Percentiles rank a stretch among this genome's conserved stretches.
Evolutionary conservation across 176 grass and related monocot species (phyloP).

Genomic region (Rhynchospora breviuscula): DNA sequence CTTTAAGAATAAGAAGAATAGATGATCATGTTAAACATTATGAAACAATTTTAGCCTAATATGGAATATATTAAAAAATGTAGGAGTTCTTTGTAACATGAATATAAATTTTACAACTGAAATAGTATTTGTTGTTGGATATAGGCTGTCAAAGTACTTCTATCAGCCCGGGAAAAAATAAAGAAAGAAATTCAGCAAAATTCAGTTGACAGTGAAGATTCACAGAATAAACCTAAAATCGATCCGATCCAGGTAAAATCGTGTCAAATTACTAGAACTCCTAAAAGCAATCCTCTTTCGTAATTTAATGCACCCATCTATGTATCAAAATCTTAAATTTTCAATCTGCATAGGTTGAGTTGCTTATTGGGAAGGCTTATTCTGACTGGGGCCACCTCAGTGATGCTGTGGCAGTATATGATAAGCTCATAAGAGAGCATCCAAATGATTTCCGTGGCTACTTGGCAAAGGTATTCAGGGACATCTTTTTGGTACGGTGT

Average conservation of each 20-base stretch:
- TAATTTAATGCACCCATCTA: background rate
- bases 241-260: conserved; percentile 73
- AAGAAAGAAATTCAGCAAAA: conserved; percentile 45
- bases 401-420: conserved; percentile 86
- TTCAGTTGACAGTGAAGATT: conserved; percentile 27
- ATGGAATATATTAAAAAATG: background rate
- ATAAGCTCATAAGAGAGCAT: conserved; percentile 74
- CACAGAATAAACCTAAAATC: conserved; percentile 44
- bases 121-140: conserved; percentile 13
- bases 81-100: background rate
- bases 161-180: conserved; percentile 59
- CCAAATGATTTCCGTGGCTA: conserved; percentile 92
- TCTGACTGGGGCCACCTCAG: conserved; percentile 80
- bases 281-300: background rate
- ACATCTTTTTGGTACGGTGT: background rate
- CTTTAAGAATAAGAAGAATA: too few species aligned
- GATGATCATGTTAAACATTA: background rate
- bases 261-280: background rate
- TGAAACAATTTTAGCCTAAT: background rate
- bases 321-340: background rate
- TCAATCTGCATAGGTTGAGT: conserved; percentile 46
- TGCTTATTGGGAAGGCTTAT: conserved; percentile 90
- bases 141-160: conserved; percentile 76
- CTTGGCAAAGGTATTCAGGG: conserved; percentile 64
- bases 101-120: conserved; percentile 13